These are phyloP conservation scores for Xylaria sp. DNA, from an alignment of 2,329 filamentous ascomycete species.

Conservation along the genomic window DNA sequence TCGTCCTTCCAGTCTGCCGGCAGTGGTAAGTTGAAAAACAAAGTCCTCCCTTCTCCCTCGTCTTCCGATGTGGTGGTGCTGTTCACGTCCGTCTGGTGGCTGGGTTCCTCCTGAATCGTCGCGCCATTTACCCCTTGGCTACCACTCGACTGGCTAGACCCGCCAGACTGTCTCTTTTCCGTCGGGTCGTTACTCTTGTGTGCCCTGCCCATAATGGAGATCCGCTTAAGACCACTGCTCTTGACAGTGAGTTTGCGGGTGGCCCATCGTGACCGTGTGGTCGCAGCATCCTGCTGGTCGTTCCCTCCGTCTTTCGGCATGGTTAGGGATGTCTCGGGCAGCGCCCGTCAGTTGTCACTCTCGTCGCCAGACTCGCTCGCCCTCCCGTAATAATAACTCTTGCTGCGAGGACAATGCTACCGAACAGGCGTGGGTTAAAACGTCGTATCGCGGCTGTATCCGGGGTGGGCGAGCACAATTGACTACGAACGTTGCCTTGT, in stretches of 20 bases:
- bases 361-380: conserved; percentile 55
- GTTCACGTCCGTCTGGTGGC: conserved; percentile 51
- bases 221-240: conserved; percentile 80
- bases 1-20: conserved; percentile 81
- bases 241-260: conserved; percentile 86
- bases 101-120: conserved; percentile 46
- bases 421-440: background rate
- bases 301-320: conserved; percentile 51
- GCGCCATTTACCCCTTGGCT: conserved; percentile 47
- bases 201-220: conserved; percentile 81
- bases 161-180: conserved; percentile 73
- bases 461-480: conserved; percentile 15
- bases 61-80: conserved; percentile 52
- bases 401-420: conserved; percentile 14
- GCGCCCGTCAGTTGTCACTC: conserved; percentile 55
- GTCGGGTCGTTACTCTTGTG: conserved; percentile 68
- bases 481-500: conserved; percentile 3
- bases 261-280: conserved; percentile 91
- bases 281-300: conserved; percentile 57
- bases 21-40: conserved; percentile 89
- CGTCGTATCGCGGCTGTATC: conserved; percentile 18
- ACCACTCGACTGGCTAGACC: conserved; percentile 42
- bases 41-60: conserved; percentile 60
- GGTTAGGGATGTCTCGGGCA: conserved; percentile 52
- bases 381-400: conserved; percentile 46